Evolutionary conservation across 2,329 filamentous ascomycete genomes (phyloP).

Genomic region (Colletotrichum musae): DNA sequence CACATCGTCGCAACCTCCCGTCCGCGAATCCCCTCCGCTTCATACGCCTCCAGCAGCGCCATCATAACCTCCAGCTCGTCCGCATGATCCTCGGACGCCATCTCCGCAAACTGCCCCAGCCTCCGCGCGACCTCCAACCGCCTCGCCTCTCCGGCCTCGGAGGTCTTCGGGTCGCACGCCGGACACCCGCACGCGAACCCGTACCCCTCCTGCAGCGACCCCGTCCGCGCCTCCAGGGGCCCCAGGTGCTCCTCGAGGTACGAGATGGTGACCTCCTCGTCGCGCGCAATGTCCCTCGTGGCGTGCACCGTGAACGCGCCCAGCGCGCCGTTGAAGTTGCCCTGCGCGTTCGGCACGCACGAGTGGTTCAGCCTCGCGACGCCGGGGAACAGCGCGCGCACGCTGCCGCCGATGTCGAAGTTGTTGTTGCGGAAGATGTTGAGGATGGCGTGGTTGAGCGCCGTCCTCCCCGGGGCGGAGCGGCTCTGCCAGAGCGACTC

Average conservation of each 20-base stretch:
- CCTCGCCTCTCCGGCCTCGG: conserved; percentile 15
- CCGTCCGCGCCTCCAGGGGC: conserved; percentile 9
- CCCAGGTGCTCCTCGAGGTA: conserved; percentile 37
- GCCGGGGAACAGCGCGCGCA: conserved; percentile 26
- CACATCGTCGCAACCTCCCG: conserved; percentile 34
- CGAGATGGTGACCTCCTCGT: conserved; percentile 39
- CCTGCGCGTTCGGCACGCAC: conserved; percentile 37
- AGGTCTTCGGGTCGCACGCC: conserved; percentile 18
- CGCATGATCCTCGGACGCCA: conserved; percentile 1
- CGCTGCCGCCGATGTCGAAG: conserved; percentile 30
- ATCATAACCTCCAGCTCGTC: conserved; percentile 29
- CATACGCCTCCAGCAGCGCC: conserved; percentile 21
- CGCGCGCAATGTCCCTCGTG: conserved; percentile 19
- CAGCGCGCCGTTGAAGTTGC: conserved; percentile 30
- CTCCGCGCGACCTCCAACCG: conserved; percentile 11
- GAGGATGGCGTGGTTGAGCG: conserved; percentile 35
- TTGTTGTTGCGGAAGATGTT: conserved; percentile 41
- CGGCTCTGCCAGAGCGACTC: conserved; percentile 38
- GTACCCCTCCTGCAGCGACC: conserved; percentile 15
- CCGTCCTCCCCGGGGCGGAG: conserved; percentile 9
- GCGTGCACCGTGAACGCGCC: conserved; percentile 32
- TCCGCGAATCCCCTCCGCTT: conserved; percentile 26
- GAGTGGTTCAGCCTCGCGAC: conserved; percentile 38
- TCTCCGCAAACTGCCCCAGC: conserved; percentile 19
- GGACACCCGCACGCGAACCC: conserved; percentile 29